Conservation (phyloP, 2,329 filamentous ascomycete genomes). For the Endoconidiophora laricicola region DNA sequence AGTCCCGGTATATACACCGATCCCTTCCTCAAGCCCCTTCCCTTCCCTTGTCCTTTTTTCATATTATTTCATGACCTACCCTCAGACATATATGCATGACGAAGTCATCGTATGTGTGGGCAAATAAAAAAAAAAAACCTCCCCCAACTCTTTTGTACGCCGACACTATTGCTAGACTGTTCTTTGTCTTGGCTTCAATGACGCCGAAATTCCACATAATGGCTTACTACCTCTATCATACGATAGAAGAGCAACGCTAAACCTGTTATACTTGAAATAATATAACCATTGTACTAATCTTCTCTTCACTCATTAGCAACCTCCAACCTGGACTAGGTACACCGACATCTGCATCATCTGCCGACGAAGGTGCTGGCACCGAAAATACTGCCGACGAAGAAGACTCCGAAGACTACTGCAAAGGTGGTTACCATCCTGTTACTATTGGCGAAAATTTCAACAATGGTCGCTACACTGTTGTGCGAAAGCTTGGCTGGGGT, state of each 20-base stretch:
- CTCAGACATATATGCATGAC: background rate
- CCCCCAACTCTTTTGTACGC: background rate
- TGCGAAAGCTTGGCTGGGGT: constrained; percentile 94
- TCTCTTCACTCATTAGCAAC: constrained; percentile 7
- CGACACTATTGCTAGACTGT: background rate
- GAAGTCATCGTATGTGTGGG: too few species aligned
- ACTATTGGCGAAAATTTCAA: constrained; percentile 93
- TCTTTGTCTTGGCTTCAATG: too few species aligned
- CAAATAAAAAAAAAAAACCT: constrained; percentile 1
- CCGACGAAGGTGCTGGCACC: constrained; percentile 64
- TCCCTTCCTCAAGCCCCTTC: background rate
- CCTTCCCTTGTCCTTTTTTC: too few species aligned
- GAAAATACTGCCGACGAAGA: constrained; percentile 96
- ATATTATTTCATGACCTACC: background rate
- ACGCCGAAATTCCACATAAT: background rate
- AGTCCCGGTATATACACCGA: constrained; percentile 7
- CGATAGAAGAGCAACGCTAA: background rate
- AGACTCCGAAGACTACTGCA: constrained; percentile 98
- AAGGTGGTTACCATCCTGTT: constrained; percentile 94
- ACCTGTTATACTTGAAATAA: background rate
- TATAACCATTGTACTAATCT: background rate
- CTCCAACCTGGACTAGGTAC: constrained; percentile 35
- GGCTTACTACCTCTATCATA: background rate
- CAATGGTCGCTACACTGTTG: constrained; percentile 87
- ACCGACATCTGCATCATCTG: constrained; percentile 61